These are phyloP conservation scores for Cryptococcus amylolentus DNA, from an alignment of 1,284 basidiomycete species.

Conservation along the genomic window DNA sequence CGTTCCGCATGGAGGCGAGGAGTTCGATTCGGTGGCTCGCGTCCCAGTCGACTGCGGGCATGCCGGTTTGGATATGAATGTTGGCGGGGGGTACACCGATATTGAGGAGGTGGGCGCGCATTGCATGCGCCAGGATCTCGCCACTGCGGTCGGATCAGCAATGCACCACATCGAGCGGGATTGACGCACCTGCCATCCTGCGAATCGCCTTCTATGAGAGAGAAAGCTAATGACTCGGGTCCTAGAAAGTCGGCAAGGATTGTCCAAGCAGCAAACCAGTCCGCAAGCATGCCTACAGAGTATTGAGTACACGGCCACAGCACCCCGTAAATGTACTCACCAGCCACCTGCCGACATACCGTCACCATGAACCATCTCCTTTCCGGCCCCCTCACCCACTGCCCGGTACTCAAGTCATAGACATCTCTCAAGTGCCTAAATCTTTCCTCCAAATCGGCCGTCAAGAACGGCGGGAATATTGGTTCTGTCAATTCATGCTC, in stretches of 20 bases:
- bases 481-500: slow-evolving; percentile 38
- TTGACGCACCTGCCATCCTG: slow-evolving; percentile 37
- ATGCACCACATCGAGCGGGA: neutral
- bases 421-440: slow-evolving; percentile 36
- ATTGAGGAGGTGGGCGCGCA: slow-evolving; percentile 40
- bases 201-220: slow-evolving; percentile 40
- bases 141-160: slow-evolving; percentile 17
- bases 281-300: slow-evolving; percentile 36
- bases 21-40: slow-evolving; percentile 45
- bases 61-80: slow-evolving; percentile 36
- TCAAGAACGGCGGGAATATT: slow-evolving; percentile 40
- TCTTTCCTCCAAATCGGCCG: slow-evolving; percentile 29
- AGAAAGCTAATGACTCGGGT: slow-evolving; percentile 39
- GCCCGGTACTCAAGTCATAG: slow-evolving; percentile 24
- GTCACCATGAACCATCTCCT: slow-evolving; percentile 38
- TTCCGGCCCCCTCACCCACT: slow-evolving; percentile 26
- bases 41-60: slow-evolving; percentile 41
- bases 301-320: neutral
- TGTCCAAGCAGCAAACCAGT: slow-evolving; percentile 47
- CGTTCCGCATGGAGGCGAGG: slow-evolving; percentile 50
- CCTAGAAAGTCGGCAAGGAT: slow-evolving; percentile 44
- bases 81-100: slow-evolving; percentile 45
- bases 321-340: slow-evolving; percentile 16
- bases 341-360: slow-evolving; percentile 43
- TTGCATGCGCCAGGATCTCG: slow-evolving; percentile 32